Conservation (phyloP, 176 grass and related monocot genomes). For the Carex littledalei region DNA sequence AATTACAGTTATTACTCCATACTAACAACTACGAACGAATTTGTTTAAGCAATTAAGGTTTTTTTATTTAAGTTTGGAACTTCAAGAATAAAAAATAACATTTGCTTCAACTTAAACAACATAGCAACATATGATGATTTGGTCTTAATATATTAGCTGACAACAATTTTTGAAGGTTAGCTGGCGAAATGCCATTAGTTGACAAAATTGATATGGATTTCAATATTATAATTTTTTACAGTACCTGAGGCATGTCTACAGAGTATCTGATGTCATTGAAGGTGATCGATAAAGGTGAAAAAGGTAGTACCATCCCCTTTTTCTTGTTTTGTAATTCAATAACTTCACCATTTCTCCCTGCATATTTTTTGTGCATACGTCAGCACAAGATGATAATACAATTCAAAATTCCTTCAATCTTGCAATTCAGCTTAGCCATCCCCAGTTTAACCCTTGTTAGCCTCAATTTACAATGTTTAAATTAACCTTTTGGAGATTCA, state of each 20-base stretch:
- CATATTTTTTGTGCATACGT: slow-evolving; percentile 28
- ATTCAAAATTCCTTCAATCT: not conserved
- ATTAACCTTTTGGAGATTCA: slow-evolving; percentile 21
- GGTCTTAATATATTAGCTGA: not conserved
- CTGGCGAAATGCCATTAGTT: not conserved
- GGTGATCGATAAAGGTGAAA: slow-evolving; percentile 67
- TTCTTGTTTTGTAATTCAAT: slow-evolving; percentile 34
- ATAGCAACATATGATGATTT: not conserved
- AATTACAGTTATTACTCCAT: not conserved
- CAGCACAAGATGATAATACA: slow-evolving; percentile 2
- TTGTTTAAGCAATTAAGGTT: slow-evolving; percentile 3
- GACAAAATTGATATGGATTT: not conserved
- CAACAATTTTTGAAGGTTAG: not conserved
- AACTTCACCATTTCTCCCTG: slow-evolving; percentile 53
- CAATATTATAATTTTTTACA: slow-evolving; percentile 12
- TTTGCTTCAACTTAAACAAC: not conserved
- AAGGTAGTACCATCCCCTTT: slow-evolving; percentile 89
- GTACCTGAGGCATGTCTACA: slow-evolving; percentile 84
- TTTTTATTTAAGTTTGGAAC: not conserved
- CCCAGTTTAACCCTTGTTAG: slow-evolving; percentile 14
- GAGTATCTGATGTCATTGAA: slow-evolving; percentile 77
- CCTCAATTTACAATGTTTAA: not conserved
- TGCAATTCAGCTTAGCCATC: slow-evolving; percentile 22
- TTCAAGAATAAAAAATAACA: not conserved
- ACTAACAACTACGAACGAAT: not conserved